Evolutionary conservation across 257 asterid genomes (phyloP).

Genomic region (Galeopsis tetrahit): DNA sequence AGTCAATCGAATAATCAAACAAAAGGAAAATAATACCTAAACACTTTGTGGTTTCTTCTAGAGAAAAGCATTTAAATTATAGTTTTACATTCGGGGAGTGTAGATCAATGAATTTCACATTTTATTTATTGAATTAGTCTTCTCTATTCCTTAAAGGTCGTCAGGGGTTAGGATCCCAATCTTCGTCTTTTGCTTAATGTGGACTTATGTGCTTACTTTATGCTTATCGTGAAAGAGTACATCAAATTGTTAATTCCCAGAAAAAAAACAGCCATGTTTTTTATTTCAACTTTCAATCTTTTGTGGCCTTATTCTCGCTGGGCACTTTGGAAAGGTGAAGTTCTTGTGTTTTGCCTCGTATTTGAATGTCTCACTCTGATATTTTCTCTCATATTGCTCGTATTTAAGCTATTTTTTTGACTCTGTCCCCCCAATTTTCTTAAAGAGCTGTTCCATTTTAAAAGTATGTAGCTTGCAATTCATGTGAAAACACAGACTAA

Average conservation of each 20-base stretch:
- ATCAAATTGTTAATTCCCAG: too few species aligned
- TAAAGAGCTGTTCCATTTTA: not conserved
- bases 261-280: not conserved
- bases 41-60: constrained; percentile 1
- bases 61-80: not conserved
- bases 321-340: not conserved
- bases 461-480: not conserved
- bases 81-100: not conserved
- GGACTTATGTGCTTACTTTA: not conserved
- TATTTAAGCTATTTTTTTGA: not conserved
- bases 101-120: too few species aligned
- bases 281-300: not conserved
- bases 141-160: too few species aligned
- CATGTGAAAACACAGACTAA: not conserved
- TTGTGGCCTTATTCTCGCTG: not conserved
- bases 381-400: not conserved
- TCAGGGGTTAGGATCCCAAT: too few species aligned
- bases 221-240: not conserved
- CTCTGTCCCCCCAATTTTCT: not conserved
- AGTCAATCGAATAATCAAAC: constrained; percentile 5
- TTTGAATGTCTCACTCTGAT: not conserved
- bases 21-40: not conserved
- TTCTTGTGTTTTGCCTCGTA: constrained; percentile 2
- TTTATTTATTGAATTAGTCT: too few species aligned
- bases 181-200: not conserved